Evolutionary conservation across 176 grass and related monocot species (phyloP), one percentile per base, ranked within the genome.

Genomic region (Tillandsia leiboldiana): DNA sequence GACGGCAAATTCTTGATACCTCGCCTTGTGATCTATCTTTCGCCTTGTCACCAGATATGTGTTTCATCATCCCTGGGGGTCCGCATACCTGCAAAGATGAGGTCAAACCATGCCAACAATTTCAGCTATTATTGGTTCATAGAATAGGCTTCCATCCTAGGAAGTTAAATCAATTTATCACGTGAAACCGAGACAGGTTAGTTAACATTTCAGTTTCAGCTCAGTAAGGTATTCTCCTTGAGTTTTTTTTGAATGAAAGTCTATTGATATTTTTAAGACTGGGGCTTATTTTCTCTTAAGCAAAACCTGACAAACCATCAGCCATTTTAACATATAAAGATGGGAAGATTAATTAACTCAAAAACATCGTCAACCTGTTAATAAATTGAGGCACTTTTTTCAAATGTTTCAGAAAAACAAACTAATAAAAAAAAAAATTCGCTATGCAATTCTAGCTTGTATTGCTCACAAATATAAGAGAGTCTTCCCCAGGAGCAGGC

Each of bases 1-100:
- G 56, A 52, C 26, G 8, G 1, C 11, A 68, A 54, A 66, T 59
- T 62, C 4, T 23, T 11, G 51, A 11, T 85, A 97, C 93, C 89
- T 92, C 86, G 75, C 89, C 93, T 84, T 97, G 93, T 28, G 86
- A 85, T 67, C 86, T 78, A 75, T 97, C 85, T 65, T 91, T 81
- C 49, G 89, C 93, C 78, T 92, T 92, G 23, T 88, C 84, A 48
- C 89, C 93, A 71, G 93, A 97, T 75, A 97, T 81, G 74, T 97
- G 93, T 53, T 85, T 83, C 93, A 97, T 97, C 93, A 97, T 85
- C 65, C 93, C 89, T 50, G 93, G 89, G 50, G 93, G 93, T 47
- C 89, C 93, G 79, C 93, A 97, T 53, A 97, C 89, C 89, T 97
- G 81, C 53, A 64, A 53, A 83, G 18, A 24, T 65, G 51, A 54